These are phyloP conservation scores for Aspergillus vadensis DNA, from an alignment of 2,329 filamentous ascomycete species.

Conservation along the genomic window DNA sequence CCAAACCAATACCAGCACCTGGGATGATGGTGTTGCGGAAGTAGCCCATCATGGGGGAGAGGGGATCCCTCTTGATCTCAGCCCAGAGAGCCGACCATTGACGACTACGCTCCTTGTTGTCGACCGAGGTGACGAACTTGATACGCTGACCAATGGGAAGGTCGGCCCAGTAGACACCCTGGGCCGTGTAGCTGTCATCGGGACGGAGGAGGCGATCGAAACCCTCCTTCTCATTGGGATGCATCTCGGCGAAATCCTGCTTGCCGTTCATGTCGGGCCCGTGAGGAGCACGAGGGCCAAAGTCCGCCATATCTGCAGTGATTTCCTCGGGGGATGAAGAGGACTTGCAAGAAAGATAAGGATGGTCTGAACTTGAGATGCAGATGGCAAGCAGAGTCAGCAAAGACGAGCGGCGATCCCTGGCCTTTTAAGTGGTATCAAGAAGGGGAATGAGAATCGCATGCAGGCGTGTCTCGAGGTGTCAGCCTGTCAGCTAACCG, in stretches of 20 bases:
- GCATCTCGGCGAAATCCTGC: conserved; percentile 6
- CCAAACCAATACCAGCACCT: conserved; percentile 6
- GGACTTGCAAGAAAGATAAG: not conserved
- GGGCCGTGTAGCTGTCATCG: conserved; percentile 5
- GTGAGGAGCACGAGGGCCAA: not conserved
- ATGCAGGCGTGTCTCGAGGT: not conserved
- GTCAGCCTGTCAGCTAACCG: not conserved
- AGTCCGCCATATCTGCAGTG: conserved; percentile 1
- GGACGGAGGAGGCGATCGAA: conserved; percentile 4
- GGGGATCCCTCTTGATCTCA: conserved; percentile 3
- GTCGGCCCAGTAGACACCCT: conserved; percentile 9
- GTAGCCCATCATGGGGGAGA: not conserved
- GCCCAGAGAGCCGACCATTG: not conserved
- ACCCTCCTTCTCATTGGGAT: not conserved
- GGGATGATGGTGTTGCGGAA: not conserved
- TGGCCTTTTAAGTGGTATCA: not conserved
- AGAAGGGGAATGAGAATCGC: not conserved
- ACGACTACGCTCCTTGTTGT: not conserved
- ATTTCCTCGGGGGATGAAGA: not conserved
- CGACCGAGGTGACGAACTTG: conserved; percentile 8
- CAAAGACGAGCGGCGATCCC: not conserved
- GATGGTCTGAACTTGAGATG: not conserved
- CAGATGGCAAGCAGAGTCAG: not conserved
- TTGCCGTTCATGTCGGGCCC: conserved; percentile 2
- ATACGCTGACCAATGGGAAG: conserved; percentile 1